Evolutionary conservation across 176 grass and related monocot genomes (phyloP).

Genomic region (Aegilops bicornis): DNA sequence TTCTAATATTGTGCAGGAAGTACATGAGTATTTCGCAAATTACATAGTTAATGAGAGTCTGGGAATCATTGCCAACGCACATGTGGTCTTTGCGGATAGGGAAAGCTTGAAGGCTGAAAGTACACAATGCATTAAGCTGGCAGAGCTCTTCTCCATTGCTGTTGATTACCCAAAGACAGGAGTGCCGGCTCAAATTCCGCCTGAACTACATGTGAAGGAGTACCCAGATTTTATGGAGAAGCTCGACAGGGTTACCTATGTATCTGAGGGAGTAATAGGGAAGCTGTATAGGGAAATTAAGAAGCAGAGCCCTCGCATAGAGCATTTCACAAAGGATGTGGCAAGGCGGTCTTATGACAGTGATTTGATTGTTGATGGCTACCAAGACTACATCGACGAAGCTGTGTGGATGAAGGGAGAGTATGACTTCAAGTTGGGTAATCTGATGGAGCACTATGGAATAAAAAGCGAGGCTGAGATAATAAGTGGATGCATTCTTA

Average conservation of each 20-base stretch:
- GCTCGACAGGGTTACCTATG: slow-evolving; percentile 55
- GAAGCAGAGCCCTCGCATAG: slow-evolving; percentile 49
- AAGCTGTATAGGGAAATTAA: slow-evolving; percentile 86
- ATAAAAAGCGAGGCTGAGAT: slow-evolving; percentile 95
- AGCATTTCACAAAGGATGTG: slow-evolving; percentile 58
- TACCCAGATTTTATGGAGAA: slow-evolving; percentile 99
- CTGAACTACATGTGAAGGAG: slow-evolving; percentile 54
- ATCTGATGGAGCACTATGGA: slow-evolving; percentile 89
- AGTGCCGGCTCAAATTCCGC: slow-evolving; percentile 64
- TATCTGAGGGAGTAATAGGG: slow-evolving; percentile 64
- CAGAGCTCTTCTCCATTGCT: slow-evolving; percentile 77
- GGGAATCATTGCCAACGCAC: slow-evolving; percentile 82
- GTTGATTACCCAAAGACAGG: slow-evolving; percentile 97
- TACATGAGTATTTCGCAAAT: slow-evolving; percentile 74
- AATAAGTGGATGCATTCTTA: slow-evolving; percentile 72
- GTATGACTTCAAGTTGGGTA: slow-evolving; percentile 85
- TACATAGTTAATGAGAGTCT: slow-evolving; percentile 94
- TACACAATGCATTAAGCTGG: slow-evolving; percentile 50
- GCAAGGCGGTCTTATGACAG: slow-evolving; percentile 63
- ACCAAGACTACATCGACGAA: slow-evolving; percentile 53
- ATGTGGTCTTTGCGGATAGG: slow-evolving; percentile 79
- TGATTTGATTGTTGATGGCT: slow-evolving; percentile 81
- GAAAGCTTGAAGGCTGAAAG: slow-evolving; percentile 51
- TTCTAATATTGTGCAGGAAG: slow-evolving; percentile 54
- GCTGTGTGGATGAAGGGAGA: slow-evolving; percentile 69